These are phyloP conservation scores for Boletales sp. DNA, from an alignment of 768 basidiomycete species.

Conservation along the genomic window DNA sequence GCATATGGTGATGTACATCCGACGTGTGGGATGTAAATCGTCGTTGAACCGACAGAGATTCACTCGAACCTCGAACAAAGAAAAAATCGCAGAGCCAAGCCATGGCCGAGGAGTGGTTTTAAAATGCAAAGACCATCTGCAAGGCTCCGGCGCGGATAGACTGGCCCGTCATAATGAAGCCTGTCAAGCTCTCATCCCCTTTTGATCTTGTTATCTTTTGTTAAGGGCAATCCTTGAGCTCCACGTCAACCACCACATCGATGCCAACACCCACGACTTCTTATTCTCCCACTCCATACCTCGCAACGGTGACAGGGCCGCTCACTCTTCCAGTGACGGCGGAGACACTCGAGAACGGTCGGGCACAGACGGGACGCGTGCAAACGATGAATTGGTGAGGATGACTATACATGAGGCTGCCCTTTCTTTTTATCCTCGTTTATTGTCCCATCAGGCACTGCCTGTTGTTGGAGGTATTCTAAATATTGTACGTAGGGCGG, in stretches of 20 bases:
- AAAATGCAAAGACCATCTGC: neutral
- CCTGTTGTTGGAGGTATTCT: no score
- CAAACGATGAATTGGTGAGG: no score
- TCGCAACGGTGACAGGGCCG: constrained; percentile 15
- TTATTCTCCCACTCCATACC: neutral
- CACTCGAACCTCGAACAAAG: no score
- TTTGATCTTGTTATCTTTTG: constrained; percentile 3
- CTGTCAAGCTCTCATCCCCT: neutral
- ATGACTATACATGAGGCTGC: no score
- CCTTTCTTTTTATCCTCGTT: no score
- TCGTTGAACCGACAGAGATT: no score
- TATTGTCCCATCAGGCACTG: no score
- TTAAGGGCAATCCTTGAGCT: neutral
- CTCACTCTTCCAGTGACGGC: constrained; percentile 25
- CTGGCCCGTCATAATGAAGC: neutral
- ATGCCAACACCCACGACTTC: neutral
- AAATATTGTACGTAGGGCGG: no score
- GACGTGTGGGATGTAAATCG: neutral
- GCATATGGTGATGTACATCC: neutral
- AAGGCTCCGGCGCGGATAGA: neutral
- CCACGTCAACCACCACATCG: neutral
- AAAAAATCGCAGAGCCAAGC: neutral
- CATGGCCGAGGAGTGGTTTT: neutral
- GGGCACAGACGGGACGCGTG: no score
- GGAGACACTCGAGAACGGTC: no score